Evolutionary conservation across 805 yeast species (phyloP), one percentile per base, ranked within the genome.

Genomic region (Metschnikowia gelsemii): DNA sequence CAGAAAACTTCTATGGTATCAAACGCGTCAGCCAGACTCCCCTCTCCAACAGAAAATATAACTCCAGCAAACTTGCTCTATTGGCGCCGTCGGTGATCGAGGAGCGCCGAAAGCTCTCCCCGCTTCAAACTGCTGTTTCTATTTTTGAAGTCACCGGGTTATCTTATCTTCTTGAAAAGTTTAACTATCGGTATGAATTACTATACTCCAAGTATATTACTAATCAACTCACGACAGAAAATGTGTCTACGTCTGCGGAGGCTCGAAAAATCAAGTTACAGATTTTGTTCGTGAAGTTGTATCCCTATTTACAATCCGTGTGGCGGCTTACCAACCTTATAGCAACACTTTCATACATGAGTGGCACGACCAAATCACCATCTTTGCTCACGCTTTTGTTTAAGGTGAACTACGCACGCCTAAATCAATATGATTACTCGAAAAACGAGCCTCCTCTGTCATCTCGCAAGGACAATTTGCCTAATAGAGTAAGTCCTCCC

Each of bases 1-100:
- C 95, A 0, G 97, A 91, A 60, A 85, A 86, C 57, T 91, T 91
- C 58, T 91, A 91, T 57, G 98, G 97, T 2, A 64, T 91, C 49
- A 88, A 88, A 56, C 70, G 95, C 35, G 75, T 76, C 21, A 64
- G 63, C 42, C 61, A 56, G 38, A 66, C 71, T 0, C 66, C 66
- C 3, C 52, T 68, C 13, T 55, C 70, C 1, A 48, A 55, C 32
- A 21, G 42, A 5, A 57, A 60, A 35, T 66, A 60, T 37, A 60
- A 63, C 39, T 50, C 57, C 30, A 47, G 61, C 20, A 68, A 61
- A 42, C 48, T 70, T 42, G 62, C 62, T 12, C 75, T 56, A 52
- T 55, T 58, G 43, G 68, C 56, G 28, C 76, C 68, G 17, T 61
- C 63, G 12, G 60, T 62, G 56, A 62, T 82, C 3, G 83, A 80